phyloP scores from a whole-genome alignment of 1,284 basidiomycete genomes.

The Microbotryum intermedium region DNA sequence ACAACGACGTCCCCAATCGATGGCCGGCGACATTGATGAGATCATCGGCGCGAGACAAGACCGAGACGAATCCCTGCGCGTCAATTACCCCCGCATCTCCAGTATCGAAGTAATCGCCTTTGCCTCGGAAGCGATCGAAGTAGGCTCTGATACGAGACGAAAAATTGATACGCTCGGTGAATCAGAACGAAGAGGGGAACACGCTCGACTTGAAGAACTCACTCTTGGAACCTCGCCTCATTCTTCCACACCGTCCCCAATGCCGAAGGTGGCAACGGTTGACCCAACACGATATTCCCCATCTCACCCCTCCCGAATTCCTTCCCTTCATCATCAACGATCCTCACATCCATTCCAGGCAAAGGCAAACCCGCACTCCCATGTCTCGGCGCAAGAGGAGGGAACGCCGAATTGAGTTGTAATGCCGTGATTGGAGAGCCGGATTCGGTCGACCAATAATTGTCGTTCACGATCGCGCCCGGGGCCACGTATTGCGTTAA shows the following conservation, averaged over 20 bases:
- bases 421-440: slow-evolving; percentile 35
- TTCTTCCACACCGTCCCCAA: slow-evolving; percentile 36
- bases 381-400: slow-evolving; percentile 27
- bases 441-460: slow-evolving; percentile 36
- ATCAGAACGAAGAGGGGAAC: neutral
- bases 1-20: slow-evolving; percentile 33
- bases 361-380: slow-evolving; percentile 35
- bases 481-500: slow-evolving; percentile 33
- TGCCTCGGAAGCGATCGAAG: slow-evolving; percentile 32
- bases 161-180: neutral
- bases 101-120: slow-evolving; percentile 37
- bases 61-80: slow-evolving; percentile 35
- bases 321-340: slow-evolving; percentile 35
- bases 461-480: slow-evolving; percentile 35
- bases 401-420: slow-evolving; percentile 29
- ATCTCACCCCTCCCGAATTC: slow-evolving; percentile 32
- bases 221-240: slow-evolving; percentile 29
- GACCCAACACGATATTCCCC: slow-evolving; percentile 35
- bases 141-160: slow-evolving; percentile 14
- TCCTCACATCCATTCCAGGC: slow-evolving; percentile 36
- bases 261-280: slow-evolving; percentile 32
- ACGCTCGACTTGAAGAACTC: neutral
- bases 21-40: slow-evolving; percentile 30
- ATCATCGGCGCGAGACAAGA: slow-evolving; percentile 34
- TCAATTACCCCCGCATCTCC: slow-evolving; percentile 35